These are phyloP conservation scores for Penicillium janthinellum DNA, from an alignment of 2,329 filamentous ascomycete species.

Conservation along the genomic window DNA sequence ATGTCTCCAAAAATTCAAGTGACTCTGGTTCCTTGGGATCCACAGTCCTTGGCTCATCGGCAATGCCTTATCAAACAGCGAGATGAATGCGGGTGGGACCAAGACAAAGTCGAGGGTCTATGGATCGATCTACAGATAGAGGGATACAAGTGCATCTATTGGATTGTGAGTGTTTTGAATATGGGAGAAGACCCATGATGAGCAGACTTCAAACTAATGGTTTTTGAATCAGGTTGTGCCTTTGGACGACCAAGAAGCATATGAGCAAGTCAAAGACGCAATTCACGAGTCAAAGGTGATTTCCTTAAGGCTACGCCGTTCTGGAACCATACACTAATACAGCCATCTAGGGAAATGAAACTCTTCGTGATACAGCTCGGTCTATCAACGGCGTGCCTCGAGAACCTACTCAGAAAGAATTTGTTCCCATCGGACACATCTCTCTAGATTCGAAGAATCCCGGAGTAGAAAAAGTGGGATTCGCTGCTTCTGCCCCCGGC, in stretches of 20 bases:
- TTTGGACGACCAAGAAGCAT: neutral
- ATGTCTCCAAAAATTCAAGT: constrained; percentile 13
- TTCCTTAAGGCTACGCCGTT: neutral
- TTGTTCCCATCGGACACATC: constrained; percentile 26
- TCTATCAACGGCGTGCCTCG: constrained; percentile 19
- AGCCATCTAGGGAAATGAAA: neutral
- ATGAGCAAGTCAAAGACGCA: neutral
- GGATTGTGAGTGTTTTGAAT: constrained; percentile 20
- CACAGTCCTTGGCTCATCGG: constrained; percentile 15
- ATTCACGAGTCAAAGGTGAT: neutral
- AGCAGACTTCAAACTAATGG: neutral
- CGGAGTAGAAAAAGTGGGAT: constrained; percentile 10
- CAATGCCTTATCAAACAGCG: constrained; percentile 18
- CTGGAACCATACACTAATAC: neutral
- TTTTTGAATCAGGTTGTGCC: neutral
- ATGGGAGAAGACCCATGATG: neutral
- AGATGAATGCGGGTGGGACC: constrained; percentile 23
- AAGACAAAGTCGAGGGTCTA: constrained; percentile 19
- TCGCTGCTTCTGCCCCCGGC: constrained; percentile 11
- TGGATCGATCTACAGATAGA: constrained; percentile 19
- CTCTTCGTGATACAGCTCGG: constrained; percentile 20
- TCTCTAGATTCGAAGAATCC: constrained; percentile 21
- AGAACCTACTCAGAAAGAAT: constrained; percentile 12
- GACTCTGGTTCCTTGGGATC: constrained; percentile 24
- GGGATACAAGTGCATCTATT: constrained; percentile 26